phyloP scores from a whole-genome alignment of 192 early-diverging fungal genomes.

The Linnemannia zychae region DNA sequence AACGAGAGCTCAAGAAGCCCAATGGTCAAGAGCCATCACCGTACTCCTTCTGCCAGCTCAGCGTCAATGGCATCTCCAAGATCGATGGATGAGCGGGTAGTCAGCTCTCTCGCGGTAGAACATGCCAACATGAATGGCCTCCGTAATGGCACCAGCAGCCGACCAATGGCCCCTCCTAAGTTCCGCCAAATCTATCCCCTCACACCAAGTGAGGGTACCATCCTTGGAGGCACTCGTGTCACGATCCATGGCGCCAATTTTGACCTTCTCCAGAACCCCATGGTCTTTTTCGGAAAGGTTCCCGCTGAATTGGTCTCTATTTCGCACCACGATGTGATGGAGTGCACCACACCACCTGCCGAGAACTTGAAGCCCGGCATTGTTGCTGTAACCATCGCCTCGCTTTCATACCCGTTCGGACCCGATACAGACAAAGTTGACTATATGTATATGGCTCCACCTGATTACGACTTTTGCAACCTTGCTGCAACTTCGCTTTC shows the following conservation, averaged over 20 bases:
- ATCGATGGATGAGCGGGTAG: slow-evolving; percentile 48
- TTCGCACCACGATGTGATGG: slow-evolving; percentile 56
- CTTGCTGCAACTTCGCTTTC: slow-evolving; percentile 47
- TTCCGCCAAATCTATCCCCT: slow-evolving; percentile 50
- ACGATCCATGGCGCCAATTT: slow-evolving; percentile 52
- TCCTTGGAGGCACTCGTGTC: slow-evolving; percentile 51
- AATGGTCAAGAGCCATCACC: slow-evolving; percentile 44
- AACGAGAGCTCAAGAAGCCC: slow-evolving; percentile 39
- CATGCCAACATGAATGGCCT: slow-evolving; percentile 3
- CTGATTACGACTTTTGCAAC: slow-evolving; percentile 50
- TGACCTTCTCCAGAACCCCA: slow-evolving; percentile 52
- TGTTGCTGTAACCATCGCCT: slow-evolving; percentile 42
- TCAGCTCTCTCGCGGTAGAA: slow-evolving; percentile 30
- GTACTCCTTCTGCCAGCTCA: slow-evolving; percentile 45
- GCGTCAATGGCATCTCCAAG: slow-evolving; percentile 49
- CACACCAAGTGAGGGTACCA: slow-evolving; percentile 47
- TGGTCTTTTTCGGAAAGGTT: slow-evolving; percentile 51
- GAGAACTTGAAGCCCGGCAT: slow-evolving; percentile 55
- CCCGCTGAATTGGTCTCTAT: slow-evolving; percentile 54
- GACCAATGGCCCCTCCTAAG: slow-evolving; percentile 29
- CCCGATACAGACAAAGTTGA: slow-evolving; percentile 33
- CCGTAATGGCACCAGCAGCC: neutral
- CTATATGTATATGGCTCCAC: slow-evolving; percentile 55
- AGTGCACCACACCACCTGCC: slow-evolving; percentile 49
- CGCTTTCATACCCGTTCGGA: slow-evolving; percentile 30